Percentiles rank a stretch among this genome's conserved stretches.
These are phyloP conservation scores for Paraphaeosphaeria minitans DNA, from an alignment of 2,329 filamentous ascomycete species.

Conservation along the genomic window DNA sequence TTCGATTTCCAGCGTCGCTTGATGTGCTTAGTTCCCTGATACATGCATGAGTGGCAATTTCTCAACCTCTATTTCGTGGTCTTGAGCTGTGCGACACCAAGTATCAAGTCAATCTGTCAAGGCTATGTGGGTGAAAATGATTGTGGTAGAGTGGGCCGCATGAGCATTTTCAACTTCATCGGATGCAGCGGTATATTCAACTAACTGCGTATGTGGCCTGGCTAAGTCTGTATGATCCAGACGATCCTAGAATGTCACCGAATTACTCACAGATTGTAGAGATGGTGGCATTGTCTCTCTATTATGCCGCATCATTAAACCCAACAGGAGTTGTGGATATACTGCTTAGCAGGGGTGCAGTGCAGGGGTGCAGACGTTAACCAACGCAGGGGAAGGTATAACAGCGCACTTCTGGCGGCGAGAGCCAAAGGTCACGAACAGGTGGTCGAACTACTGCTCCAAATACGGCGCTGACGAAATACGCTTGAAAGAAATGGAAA, in stretches of 20 bases:
- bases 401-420: not conserved
- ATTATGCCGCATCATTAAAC: not conserved
- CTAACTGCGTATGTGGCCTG: not conserved
- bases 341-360: not conserved
- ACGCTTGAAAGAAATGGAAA: too few relatives aligned
- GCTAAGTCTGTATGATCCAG: not conserved
- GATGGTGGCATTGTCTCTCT: not conserved
- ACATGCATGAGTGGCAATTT: too few relatives aligned
- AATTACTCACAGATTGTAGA: not conserved
- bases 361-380: not conserved
- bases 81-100: too few relatives aligned
- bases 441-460: not conserved
- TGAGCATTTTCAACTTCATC: too few relatives aligned
- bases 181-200: too few relatives aligned
- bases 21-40: too few relatives aligned
- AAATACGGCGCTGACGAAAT: not conserved
- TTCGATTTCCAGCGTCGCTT: too few relatives aligned
- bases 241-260: not conserved
- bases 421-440: not conserved
- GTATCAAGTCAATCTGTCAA: too few relatives aligned
- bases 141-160: too few relatives aligned
- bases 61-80: too few relatives aligned
- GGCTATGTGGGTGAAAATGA: too few relatives aligned
- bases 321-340: not conserved
- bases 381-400: not conserved